These are phyloP conservation scores for Sarocladium kiliense DNA, from an alignment of 2,329 filamentous ascomycete genomes.

Conservation along the genomic window DNA sequence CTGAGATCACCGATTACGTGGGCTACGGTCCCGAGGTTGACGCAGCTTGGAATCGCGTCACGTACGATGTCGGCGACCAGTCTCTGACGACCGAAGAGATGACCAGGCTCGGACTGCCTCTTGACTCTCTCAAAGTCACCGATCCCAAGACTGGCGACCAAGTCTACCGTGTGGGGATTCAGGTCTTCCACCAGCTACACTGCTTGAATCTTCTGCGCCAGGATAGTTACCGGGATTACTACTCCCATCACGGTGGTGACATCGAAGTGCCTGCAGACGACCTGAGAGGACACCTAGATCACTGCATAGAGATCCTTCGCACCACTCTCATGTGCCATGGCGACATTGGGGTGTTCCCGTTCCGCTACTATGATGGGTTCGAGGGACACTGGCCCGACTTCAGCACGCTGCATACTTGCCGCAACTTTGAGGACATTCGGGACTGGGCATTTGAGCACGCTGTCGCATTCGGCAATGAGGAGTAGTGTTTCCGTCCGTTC, in stretches of 20 bases:
- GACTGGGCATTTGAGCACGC: constrained; percentile 49
- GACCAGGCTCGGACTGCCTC: constrained; percentile 45
- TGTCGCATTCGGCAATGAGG: constrained; percentile 41
- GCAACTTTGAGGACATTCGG: constrained; percentile 46
- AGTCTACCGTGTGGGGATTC: constrained; percentile 54
- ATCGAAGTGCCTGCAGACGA: constrained; percentile 36
- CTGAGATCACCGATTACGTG: constrained; percentile 42
- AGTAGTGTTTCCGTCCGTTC: too few species aligned
- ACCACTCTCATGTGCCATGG: constrained; percentile 50
- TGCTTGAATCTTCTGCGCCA: constrained; percentile 44
- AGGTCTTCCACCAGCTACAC: constrained; percentile 53
- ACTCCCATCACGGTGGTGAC: constrained; percentile 41
- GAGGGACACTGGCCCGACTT: constrained; percentile 51
- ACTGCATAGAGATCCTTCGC: constrained; percentile 48
- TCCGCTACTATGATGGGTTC: constrained; percentile 41
- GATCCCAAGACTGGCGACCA: constrained; percentile 50
- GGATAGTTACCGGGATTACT: constrained; percentile 43
- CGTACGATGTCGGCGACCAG: constrained; percentile 48
- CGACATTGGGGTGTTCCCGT: constrained; percentile 50
- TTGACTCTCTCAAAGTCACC: constrained; percentile 48
- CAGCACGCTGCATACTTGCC: constrained; percentile 46
- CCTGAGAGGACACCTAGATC: constrained; percentile 42
- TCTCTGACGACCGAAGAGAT: constrained; percentile 53
- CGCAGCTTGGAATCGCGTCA: constrained; percentile 50
- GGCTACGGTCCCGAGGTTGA: constrained; percentile 53